Conservation (phyloP, 176 grass and related monocot genomes). For the Ananas comosus region DNA sequence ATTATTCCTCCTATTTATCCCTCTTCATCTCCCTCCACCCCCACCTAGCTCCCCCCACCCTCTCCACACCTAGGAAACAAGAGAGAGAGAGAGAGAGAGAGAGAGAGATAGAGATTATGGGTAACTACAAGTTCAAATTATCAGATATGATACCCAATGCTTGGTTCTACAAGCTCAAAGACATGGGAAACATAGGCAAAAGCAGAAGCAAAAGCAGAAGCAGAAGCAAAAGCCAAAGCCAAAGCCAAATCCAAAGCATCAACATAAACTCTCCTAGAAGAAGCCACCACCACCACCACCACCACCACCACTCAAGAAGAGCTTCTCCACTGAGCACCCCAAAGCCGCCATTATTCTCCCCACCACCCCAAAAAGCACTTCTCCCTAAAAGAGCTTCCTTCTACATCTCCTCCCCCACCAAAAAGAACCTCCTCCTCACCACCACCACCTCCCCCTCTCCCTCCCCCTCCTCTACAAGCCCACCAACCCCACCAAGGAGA, state of each 20-base stretch:
- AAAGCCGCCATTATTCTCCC: background rate
- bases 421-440: constrained; percentile 12
- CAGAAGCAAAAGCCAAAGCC: too few relatives aligned
- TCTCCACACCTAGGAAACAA: background rate
- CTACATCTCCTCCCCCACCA: constrained; percentile 26
- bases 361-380: constrained; percentile 2
- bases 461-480: constrained; percentile 8
- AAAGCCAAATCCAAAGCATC: too few relatives aligned
- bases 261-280: background rate
- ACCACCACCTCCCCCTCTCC: background rate
- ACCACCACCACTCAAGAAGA: background rate
- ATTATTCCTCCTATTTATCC: constrained; percentile 1
- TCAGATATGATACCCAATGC: constrained; percentile 38
- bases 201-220: background rate
- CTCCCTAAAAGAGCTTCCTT: constrained; percentile 30
- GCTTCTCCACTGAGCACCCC: background rate
- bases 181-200: constrained; percentile 19
- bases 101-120: constrained; percentile 26
- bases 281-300: background rate
- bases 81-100: background rate
- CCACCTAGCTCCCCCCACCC: background rate
- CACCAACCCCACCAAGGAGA: constrained; percentile 29
- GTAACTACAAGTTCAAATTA: constrained; percentile 29
- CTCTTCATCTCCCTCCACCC: background rate
- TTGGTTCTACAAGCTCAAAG: constrained; percentile 40